Base-by-base conservation (phyloP, 331 rosid genomes). In the Stylosanthes scabra region DNA sequence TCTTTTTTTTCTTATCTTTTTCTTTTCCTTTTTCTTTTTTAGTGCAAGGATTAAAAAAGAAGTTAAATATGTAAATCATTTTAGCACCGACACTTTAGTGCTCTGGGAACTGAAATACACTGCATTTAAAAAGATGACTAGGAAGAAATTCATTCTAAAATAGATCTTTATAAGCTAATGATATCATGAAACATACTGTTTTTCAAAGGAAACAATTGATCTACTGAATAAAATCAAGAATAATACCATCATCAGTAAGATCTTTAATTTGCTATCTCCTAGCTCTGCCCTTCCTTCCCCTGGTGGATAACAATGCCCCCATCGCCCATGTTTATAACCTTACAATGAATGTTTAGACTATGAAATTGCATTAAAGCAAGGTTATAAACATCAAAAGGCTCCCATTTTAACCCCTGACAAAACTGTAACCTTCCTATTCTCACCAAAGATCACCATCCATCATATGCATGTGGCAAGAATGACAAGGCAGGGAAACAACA, bases 361-460 rank as follows among this genome's bases (percentile, higher is more conserved):
- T 8, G 67, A 45, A 55, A 52, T 60, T 39, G 75, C 58, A 57
- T 54, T 3, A 47, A 44, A 54, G 71, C 73, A 76, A 66, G 71
- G 80, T 74, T 74, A 74, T 68, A 76, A 78, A 80, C 78, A 77
- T 59, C 64, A 45, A 73, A 55, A 62, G 72, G 72, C 71, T 54
- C 39, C 45, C 39, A 4, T 34, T 45, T 75, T 13, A 72, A 75
- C 86, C 75, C 76, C 83, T 85, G 88, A 73, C 97, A 91, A 94
- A 94, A 91, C 80, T 91, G 87, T 63, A 76, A 80, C 74, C 89
- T 86, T 74, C 78, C 75, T 10, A 55, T 4, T 68, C 57, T 52
- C 65, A 74, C 20, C 39, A 67, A 54, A 54, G 71, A 82, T 34
- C 39, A 34, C 4, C 39, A 34, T 60, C 72, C 39, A 34, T 60